Base-by-base conservation (phyloP, 73 alveolate genomes). In the Paramecium caudatum region DNA sequence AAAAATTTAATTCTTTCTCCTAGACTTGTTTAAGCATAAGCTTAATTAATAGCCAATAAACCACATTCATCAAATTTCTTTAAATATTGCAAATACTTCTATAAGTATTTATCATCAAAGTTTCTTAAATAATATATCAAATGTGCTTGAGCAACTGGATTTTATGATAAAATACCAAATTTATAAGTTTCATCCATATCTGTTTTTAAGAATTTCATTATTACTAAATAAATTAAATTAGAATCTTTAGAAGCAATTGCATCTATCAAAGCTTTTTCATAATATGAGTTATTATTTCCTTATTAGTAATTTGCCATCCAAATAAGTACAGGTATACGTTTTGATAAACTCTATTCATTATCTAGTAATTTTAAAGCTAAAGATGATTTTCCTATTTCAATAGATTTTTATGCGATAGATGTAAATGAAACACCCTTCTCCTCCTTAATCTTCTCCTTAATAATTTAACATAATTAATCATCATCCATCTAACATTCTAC, bases 241-340 rank as follows among this genome's bases (percentile, higher is more conserved):
- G 94, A 82, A 34, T 91, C 95, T 8, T 90, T 68, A 16, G 93
- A 82, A 5, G 90, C 61, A 12, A 91, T 39, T 3, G 95, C 95
- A 15, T 86, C 78, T 1, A 46, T 62, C 30, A 91, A 78, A 15
- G 95, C 95, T 41, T 61, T 91, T 32, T 91, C 93, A 88, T 91
- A 85, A 25, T 91, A 86, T 23, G 91, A 78, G 1, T 47, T 78
- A 15, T 36, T 45, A 13, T 25, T 63, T 3, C 81, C 74, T 86
- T 86, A 41, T 63, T 86, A 86, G 25, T 86, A 62, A 45, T 63
- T 86, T 5, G 90, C 93, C 95, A 91, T 91, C 91, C 91, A 82
- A 23, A 91, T 33, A 15, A 91, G 46, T 6, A 91, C 90, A 15
- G 95, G 95, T 1, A 91, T 92, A 82, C 91, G 74, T 86, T 91